Evolutionary conservation across 2,329 filamentous ascomycete species (phyloP).

Genomic region (Leptographium galeiforme): DNA sequence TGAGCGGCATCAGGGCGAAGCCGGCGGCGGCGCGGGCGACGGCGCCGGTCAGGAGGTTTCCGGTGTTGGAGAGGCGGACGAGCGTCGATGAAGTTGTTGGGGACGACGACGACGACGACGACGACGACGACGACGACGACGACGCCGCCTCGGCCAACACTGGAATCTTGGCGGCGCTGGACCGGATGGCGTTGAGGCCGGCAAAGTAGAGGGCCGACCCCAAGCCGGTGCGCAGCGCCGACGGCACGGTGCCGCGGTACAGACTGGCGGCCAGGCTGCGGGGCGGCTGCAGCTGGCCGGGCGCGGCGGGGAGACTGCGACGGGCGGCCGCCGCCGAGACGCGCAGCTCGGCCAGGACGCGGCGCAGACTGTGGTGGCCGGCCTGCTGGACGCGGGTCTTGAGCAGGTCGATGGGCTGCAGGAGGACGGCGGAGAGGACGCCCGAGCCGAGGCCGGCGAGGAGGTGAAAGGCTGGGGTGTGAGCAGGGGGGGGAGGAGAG

Average conservation of each 20-base stretch:
- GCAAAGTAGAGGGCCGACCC: conserved; percentile 93
- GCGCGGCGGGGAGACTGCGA: background rate
- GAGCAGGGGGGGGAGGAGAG: background rate
- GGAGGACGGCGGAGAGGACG: conserved; percentile 71
- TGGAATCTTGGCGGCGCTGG: conserved; percentile 39
- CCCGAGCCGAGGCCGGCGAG: conserved; percentile 78
- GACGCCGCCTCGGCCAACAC: conserved; percentile 15
- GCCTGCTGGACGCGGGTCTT: conserved; percentile 95
- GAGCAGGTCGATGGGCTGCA: conserved; percentile 90
- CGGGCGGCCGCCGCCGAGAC: conserved; percentile 13
- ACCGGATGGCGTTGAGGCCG: conserved; percentile 70
- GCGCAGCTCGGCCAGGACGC: conserved; percentile 57
- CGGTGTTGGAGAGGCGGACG: conserved; percentile 68
- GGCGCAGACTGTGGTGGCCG: conserved; percentile 52
- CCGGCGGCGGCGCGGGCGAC: conserved; percentile 75
- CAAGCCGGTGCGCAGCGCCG: conserved; percentile 82
- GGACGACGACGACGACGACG: conserved; percentile 16
- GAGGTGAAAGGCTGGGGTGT: conserved; percentile 61
- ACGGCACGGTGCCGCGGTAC: conserved; percentile 88
- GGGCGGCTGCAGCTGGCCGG: conserved; percentile 3
- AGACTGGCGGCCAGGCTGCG: conserved; percentile 40
- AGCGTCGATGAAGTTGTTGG: no score
- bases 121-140: conserved; percentile 16
- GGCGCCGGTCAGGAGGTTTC: conserved; percentile 77
- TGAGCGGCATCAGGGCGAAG: conserved; percentile 88